Conservation (phyloP, 2,329 filamentous ascomycete species). For the Ophiostoma australiae region DNA sequence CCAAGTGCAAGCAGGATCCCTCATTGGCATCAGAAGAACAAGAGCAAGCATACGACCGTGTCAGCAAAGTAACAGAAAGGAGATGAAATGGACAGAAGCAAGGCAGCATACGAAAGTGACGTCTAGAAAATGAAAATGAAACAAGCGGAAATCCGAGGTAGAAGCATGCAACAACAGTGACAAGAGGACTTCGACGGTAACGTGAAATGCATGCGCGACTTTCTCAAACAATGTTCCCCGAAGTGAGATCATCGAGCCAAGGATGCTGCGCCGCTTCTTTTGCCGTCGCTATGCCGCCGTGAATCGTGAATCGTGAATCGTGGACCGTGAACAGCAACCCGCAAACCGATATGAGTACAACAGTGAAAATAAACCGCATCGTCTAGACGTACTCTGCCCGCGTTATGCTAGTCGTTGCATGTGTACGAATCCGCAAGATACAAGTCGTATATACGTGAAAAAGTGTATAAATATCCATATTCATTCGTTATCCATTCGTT, state of each 20-base stretch:
- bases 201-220: background rate
- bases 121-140: background rate
- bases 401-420: slow-evolving; percentile 6
- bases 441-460: background rate
- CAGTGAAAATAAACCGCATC: background rate
- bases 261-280: background rate
- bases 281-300: background rate
- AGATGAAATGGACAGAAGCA: background rate
- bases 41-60: background rate
- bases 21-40: background rate
- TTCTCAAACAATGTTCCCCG: background rate
- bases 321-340: background rate
- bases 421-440: slow-evolving; percentile 15
- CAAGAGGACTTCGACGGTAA: background rate
- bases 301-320: background rate
- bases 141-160: background rate
- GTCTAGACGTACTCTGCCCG: background rate
- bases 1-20: background rate
- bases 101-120: background rate
- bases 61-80: slow-evolving; percentile 1
- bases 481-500: slow-evolving; percentile 9
- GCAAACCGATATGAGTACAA: background rate
- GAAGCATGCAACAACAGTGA: background rate
- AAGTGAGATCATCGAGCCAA: background rate
- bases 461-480: slow-evolving; percentile 11